Base-by-base conservation (phyloP, 257 asterid genomes). In the Nicotiana obtusifolia region DNA sequence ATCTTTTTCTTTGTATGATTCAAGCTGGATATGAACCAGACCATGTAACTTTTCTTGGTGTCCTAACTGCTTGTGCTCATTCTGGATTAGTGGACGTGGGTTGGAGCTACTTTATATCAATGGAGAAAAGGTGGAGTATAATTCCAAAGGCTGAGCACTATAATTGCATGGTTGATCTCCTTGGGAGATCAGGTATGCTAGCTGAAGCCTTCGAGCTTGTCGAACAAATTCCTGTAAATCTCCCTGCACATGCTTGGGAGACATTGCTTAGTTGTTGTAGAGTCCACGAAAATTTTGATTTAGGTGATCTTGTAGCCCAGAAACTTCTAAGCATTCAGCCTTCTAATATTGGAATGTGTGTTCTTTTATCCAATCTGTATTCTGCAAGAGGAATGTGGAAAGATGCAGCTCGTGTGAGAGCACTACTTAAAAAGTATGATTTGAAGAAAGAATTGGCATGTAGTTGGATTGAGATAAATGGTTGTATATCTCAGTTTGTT, bases 31-130 rank as follows among this genome's bases (percentile, higher is more conserved):
- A 28, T 60, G 53, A 80, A 82, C 97, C 98, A 16, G 89, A 91
- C 80, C 94, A 91, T 77, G 86, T 89, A 41, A 92, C 97, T 24
- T 89, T 88, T 85, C 82, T 89, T 47, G 93, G 92, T 73, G 88
- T 92, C 65, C 87, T 94, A 83, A 86, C 91, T 80, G 91, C 97
- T 5, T 94, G 95, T 86, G 92, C 94, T 84, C 95, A 91, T 89
- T 88, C 95, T 75, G 97, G 95, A 67, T 87, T 89, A 52, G 90
- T 89, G 62, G 83, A 59, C 57, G 89, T 90, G 84, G 94, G 94
- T 79, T 84, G 81, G 88, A 83, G 77, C 30, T 86, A 81, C 67
- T 91, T 92, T 22, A 71, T 82, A 37, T 86, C 87, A 52, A 92
- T 91, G 96, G 76, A 83, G 84, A 53, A 19, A 19, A 83, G 77